Evolutionary conservation across 306 rosid species (phyloP).

Genomic region (Neltuma alba): DNA sequence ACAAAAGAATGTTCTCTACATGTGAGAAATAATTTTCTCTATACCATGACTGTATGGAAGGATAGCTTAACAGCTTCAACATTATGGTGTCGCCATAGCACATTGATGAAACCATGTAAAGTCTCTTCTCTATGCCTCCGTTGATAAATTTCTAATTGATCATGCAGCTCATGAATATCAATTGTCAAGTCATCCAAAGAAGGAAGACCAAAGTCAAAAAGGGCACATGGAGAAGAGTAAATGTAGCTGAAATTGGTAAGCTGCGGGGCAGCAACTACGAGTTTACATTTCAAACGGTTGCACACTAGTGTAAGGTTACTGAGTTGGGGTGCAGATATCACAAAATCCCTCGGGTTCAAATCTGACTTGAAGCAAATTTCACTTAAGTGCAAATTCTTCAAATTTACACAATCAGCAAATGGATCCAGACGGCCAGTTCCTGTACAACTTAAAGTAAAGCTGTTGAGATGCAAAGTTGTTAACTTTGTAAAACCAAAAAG

Average conservation of each 20-base stretch:
- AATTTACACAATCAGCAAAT: constrained; percentile 45
- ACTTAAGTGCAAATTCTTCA: constrained; percentile 48
- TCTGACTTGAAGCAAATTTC: constrained; percentile 47
- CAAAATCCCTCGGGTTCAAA: constrained; percentile 45
- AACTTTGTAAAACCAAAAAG: constrained; percentile 47
- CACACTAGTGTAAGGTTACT: constrained; percentile 41
- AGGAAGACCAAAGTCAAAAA: constrained; percentile 47
- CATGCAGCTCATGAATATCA: constrained; percentile 42
- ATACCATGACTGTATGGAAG: constrained; percentile 12
- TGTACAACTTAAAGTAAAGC: constrained; percentile 39
- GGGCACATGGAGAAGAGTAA: constrained; percentile 39
- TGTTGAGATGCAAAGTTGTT: constrained; percentile 53
- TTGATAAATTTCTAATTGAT: constrained; percentile 31
- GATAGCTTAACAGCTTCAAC: constrained; percentile 43
- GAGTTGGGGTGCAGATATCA: constrained; percentile 53
- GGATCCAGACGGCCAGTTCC: constrained; percentile 39
- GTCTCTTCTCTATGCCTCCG: constrained; percentile 30
- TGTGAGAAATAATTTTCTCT: neutral
- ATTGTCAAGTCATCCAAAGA: constrained; percentile 41
- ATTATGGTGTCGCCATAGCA: constrained; percentile 37
- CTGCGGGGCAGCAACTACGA: constrained; percentile 47
- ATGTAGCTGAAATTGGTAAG: constrained; percentile 51
- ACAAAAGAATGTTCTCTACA: neutral
- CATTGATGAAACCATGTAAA: constrained; percentile 48
- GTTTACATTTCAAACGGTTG: constrained; percentile 49